Evolutionary conservation across 805 yeast species (phyloP), one percentile per base, ranked within the genome.

Genomic region (Metschnikowia peoriensis): DNA sequence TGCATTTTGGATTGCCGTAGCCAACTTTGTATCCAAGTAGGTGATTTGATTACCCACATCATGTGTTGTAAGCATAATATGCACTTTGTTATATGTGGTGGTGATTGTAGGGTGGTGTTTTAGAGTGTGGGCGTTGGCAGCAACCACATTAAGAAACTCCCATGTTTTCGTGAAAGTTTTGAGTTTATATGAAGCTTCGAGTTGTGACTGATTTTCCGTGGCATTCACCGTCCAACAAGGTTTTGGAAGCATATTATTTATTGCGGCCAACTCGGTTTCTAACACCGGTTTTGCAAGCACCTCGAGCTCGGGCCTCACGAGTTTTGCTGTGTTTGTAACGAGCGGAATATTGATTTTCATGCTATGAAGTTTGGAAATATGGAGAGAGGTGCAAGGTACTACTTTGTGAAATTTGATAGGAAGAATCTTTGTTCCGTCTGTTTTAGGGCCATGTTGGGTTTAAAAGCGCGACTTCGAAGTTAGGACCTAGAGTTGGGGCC

Each of bases 51-150:
- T 66, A 1, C 70, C 73, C 0, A 75, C 70, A 62, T 88, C 94
- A 61, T 88, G 94, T 0, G 93, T 88, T 1, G 84, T 79, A 38
- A 86, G 64, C 28, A 72, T 69, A 4, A 88, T 54, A 14, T 72
- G 69, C 1, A 86, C 87, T 32, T 71, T 68, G 55, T 82, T 88
- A 61, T 86, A 88, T 0, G 83, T 77, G 3, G 86, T 86, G 0
- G 72, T 74, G 11, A 88, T 80, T 0, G 83, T 83, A 0, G 94
- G 93, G 64, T 88, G 96, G 60, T 88, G 93, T 4, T 83, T 85
- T 61, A 70, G 65, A 1, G 75, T 60, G 61, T 85, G 87, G 0
- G 88, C 77, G 47, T 82, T 68, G 68, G 79, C 66, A 1, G 89
- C 78, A 1, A 87, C 77, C 44, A 76, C 74, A 28, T 80, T 83